phyloP scores from a whole-genome alignment of 768 basidiomycete species.

The Boletus sp. region DNA sequence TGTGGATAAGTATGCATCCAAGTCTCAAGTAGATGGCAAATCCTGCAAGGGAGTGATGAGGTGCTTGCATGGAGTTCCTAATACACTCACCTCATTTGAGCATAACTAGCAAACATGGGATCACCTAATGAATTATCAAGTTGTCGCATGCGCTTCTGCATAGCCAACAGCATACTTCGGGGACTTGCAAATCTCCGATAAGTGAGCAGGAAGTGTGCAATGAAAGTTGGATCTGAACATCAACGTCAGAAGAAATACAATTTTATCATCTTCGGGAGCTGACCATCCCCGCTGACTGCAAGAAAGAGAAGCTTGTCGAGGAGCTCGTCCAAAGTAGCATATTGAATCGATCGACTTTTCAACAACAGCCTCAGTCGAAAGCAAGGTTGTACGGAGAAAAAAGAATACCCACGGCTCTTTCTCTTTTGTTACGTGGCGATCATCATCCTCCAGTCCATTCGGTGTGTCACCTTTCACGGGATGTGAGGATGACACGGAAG shows the following conservation, averaged over 20 bases:
- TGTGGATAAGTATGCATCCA: constrained; percentile 77
- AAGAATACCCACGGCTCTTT: constrained; percentile 51
- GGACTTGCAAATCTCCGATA: constrained; percentile 83
- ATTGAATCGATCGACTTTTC: constrained; percentile 57
- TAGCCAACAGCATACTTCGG: constrained; percentile 74
- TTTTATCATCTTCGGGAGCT: constrained; percentile 14
- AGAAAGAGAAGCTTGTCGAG: constrained; percentile 81
- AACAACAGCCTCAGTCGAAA: constrained; percentile 11
- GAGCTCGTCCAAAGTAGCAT: constrained; percentile 75
- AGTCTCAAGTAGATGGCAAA: constrained; percentile 72
- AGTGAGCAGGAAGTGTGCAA: constrained; percentile 78
- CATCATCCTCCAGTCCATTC: constrained; percentile 26
- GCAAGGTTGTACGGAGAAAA: background rate
- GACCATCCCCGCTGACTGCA: constrained; percentile 83
- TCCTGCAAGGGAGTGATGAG: constrained; percentile 42
- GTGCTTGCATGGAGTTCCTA: constrained; percentile 1
- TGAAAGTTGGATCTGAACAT: constrained; percentile 65
- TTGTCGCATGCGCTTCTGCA: constrained; percentile 84
- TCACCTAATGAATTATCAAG: constrained; percentile 71
- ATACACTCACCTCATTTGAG: constrained; percentile 71
- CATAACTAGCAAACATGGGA: constrained; percentile 84
- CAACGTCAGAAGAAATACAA: constrained; percentile 9
- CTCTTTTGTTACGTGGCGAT: constrained; percentile 32
- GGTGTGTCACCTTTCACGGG: constrained; percentile 11
- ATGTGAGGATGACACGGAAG: constrained; percentile 11